Base-by-base conservation (phyloP, 2,329 filamentous ascomycete species). In the Colletotrichum horii region DNA sequence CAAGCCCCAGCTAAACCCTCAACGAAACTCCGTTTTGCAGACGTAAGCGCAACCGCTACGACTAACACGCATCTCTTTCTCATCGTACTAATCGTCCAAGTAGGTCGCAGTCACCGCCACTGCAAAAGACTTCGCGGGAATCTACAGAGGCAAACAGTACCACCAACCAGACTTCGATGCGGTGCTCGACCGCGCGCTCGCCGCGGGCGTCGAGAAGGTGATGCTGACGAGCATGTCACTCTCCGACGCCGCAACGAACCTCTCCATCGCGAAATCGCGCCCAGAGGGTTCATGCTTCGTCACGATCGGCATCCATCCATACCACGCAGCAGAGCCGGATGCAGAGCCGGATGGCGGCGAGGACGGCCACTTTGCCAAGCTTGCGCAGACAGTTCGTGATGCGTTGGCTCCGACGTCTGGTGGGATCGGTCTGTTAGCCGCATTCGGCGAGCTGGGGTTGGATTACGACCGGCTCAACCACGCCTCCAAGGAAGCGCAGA, bases 271-370 rank as follows among this genome's bases (percentile, higher is more conserved):
- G 12, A 70, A 77, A 60, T 80, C 79, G 3, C 81, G 79, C 2
- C 83, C 81, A 4, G 58, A 74, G 4, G 64, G 58, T 15, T 80
- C 81, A 36, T 88, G 87, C 75, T 86, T 82, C 14, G 80, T 88
- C 71, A 89, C 88, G 3, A 82, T 89, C 12, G 88, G 88, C 2
- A 83, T 89, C 5, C 88, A 90, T 72, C 88, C 88, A 0, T 90
- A 90, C 71, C 87, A 90, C 64, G 88, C 87, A 0, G 79, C 79
- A 0, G 87, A 89, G 71, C 84, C 87, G 1, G 85, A 86, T 8
- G 79, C 75, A 1, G 73, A 68, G 2, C 77, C 66, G 16, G 71
- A 78, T 11, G 80, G 80, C 26, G 80, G 80, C 4, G 76, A 80
- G 62, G 60, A 78, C 12, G 76, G 5, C 2, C 77, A 78, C 65